A percentile compares a stretch with the other conserved stretches of the same genome.
phyloP scores from a whole-genome alignment of 352 stramenopile genomes.

The Phytophthora cactorum region DNA sequence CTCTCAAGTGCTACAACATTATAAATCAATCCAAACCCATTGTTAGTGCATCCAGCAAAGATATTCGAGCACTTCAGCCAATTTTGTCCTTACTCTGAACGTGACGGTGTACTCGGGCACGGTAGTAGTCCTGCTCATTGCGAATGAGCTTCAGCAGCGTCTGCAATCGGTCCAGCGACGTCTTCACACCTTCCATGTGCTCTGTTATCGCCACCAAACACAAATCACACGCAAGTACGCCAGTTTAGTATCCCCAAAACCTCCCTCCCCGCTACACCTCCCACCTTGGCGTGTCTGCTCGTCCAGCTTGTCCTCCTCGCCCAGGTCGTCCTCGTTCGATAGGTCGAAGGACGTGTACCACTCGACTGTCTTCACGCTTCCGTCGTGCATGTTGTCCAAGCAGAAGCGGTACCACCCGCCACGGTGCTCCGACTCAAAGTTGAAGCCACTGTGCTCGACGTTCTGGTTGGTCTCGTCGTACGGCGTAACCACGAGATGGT shows the following conservation, averaged over 20 bases:
- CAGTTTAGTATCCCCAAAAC: neutral
- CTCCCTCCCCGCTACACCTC: neutral
- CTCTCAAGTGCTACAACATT: constrained; percentile 61
- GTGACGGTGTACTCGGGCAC: constrained; percentile 68
- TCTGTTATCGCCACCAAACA: constrained; percentile 38
- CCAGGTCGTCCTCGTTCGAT: constrained; percentile 75
- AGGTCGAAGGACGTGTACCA: constrained; percentile 86
- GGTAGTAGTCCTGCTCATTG: constrained; percentile 85
- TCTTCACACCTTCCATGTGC: constrained; percentile 71
- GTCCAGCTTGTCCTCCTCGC: constrained; percentile 79
- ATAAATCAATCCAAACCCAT: neutral
- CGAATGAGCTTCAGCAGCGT: constrained; percentile 74
- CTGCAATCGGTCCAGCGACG: constrained; percentile 65
- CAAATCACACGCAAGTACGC: neutral
- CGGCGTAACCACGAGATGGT: constrained; percentile 71
- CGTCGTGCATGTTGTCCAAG: constrained; percentile 78
- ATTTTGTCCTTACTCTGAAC: constrained; percentile 60
- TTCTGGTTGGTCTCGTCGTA: constrained; percentile 72
- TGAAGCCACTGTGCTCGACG: constrained; percentile 87
- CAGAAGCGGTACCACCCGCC: constrained; percentile 90
- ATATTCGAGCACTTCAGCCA: neutral
- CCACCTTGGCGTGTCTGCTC: constrained; percentile 66
- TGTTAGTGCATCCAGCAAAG: constrained; percentile 7
- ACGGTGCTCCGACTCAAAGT: constrained; percentile 86
- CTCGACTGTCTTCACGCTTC: constrained; percentile 73